These are phyloP conservation scores for Chaetoceros tenuissimus DNA, from an alignment of 108 stramenopile genomes.

Conservation along the genomic window DNA sequence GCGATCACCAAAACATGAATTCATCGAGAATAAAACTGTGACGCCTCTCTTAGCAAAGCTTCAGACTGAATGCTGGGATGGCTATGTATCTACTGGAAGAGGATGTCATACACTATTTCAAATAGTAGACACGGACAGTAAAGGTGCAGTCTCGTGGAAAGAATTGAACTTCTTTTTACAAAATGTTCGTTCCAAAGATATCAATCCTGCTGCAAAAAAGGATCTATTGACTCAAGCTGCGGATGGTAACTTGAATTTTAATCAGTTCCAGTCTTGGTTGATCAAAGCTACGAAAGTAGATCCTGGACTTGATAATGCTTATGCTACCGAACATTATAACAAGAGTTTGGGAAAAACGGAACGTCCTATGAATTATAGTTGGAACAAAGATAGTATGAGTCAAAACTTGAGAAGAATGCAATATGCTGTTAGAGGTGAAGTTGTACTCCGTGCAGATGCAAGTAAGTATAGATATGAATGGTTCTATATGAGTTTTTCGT, in stretches of 20 bases:
- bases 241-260: conserved; percentile 17
- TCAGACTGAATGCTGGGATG: conserved; percentile 39
- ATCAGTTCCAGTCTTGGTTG: conserved; percentile 28
- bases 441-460: conserved; percentile 64
- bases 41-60: too few relatives aligned
- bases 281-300: conserved; percentile 31
- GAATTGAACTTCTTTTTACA: conserved; percentile 30
- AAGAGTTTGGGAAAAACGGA: conserved; percentile 17
- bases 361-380: too few relatives aligned
- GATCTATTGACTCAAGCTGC: conserved; percentile 13
- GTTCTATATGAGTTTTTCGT: background rate
- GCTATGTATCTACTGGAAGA: conserved; percentile 24
- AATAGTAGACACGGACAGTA: conserved; percentile 23
- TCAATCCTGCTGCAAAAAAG: conserved; percentile 18
- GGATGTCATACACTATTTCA: conserved; percentile 29
- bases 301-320: conserved; percentile 20
- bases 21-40: too few relatives aligned
- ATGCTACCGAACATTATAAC: conserved; percentile 21
- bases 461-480: conserved; percentile 16
- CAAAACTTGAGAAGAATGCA: conserved; percentile 67
- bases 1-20: too few relatives aligned
- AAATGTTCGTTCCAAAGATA: conserved; percentile 17
- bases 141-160: conserved; percentile 13
- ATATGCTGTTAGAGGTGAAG: conserved; percentile 73
- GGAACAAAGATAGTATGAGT: conserved; percentile 67